Evolutionary conservation across 768 basidiomycete genomes (phyloP), one percentile per base, ranked within the genome.

Genomic region (Leccinum variicolor): DNA sequence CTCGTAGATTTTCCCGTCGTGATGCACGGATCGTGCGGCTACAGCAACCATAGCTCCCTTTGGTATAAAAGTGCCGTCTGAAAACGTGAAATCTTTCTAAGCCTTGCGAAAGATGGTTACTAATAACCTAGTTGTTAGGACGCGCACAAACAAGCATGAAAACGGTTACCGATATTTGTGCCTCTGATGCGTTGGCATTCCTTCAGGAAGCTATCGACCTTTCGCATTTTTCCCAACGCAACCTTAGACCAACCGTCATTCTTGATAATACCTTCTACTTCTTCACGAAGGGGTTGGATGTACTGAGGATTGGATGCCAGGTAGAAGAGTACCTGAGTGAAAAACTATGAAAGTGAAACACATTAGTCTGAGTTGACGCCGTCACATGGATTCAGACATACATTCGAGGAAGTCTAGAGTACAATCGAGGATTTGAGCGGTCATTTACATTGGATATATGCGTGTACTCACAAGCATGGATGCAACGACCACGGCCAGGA

Each of bases 21-120:
- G 29, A 11, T 75, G 74, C 0, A 67, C 21, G 4, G 64, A 62
- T 34, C 53, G 59, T 2, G 58, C 25, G 0, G 73, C 54, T 2
- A 62, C 62, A 1, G 64, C 46, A 7, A 77, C 15, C 10, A 52
- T 51, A 5, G 69, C 67, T 21, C 74, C 78, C 23, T 69, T 63
- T 0, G 76, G 77, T 31, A 76, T 46, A n/a, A 71, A 57, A 1
- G 76, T 75, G 1, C 76, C 77, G 52, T 78, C 74, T 0, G 73
- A 76, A 58, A 78, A 69, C 3, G 72, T 73, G 60, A 69, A 62
- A 48, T 72, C 65, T 33, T 68, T 70, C 34, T 70, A 28, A 0
- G 72, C 72, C 50, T 64, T 70, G 29, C 77, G 48, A 19, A 28
- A 17, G 28, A 49, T 6, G 28, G 48, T 49, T 6, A 49, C 28